These are phyloP conservation scores for Leccinum solheimii DNA, from an alignment of 1,284 basidiomycete species.

Conservation along the genomic window DNA sequence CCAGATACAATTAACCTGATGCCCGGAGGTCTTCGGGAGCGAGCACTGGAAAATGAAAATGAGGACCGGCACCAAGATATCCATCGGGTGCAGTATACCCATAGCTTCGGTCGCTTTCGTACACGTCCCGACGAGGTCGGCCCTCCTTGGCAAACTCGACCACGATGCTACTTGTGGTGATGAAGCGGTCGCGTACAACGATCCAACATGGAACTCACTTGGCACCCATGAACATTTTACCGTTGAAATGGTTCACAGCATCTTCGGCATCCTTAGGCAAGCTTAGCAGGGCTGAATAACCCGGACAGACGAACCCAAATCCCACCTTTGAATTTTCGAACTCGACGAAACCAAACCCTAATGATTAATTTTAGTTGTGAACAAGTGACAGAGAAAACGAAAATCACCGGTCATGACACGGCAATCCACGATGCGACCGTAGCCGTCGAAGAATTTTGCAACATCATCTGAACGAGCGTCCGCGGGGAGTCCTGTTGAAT, in stretches of 20 bases:
- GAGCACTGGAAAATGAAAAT: constrained; percentile 41
- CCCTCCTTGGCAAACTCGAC: constrained; percentile 91
- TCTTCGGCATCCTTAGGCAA: constrained; percentile 83
- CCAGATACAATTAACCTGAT: constrained; percentile 83
- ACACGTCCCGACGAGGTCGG: constrained; percentile 76
- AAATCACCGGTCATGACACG: constrained; percentile 87
- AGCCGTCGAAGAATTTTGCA: constrained; percentile 82
- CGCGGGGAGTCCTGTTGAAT: constrained; percentile 63
- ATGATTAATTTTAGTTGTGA: constrained; percentile 12
- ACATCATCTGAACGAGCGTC: constrained; percentile 81
- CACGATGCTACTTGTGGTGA: constrained; percentile 64
- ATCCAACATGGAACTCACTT: constrained; percentile 51
- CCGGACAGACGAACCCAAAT: constrained; percentile 70
- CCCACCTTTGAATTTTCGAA: constrained; percentile 85
- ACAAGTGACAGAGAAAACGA: not conserved
- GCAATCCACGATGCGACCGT: constrained; percentile 85
- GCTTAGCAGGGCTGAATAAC: constrained; percentile 2
- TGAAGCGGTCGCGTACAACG: constrained; percentile 5
- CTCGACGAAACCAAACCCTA: constrained; percentile 91
- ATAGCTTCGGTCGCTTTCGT: constrained; percentile 54
- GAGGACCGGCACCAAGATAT: not conserved
- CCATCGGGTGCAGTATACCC: constrained; percentile 43
- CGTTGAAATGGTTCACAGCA: constrained; percentile 82
- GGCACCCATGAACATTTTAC: constrained; percentile 84
- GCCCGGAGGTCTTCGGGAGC: constrained; percentile 75